phyloP scores from a whole-genome alignment of 2,329 filamentous ascomycete species.

The Metarhizium rileyi region DNA sequence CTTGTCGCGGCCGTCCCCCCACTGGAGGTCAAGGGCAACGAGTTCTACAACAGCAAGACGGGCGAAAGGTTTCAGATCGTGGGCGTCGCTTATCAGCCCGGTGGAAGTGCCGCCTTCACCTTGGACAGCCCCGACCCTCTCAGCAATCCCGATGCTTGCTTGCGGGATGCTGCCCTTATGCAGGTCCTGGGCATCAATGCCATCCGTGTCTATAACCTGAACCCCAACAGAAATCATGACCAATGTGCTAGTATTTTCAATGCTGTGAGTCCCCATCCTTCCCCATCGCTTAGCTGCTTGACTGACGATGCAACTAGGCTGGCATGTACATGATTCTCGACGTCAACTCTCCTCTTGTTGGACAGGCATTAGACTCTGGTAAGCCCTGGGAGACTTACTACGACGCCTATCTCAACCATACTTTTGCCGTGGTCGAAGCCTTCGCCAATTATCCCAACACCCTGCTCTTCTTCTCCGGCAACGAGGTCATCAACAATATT shows the following conservation, averaged over 20 bases:
- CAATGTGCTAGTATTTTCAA: conserved; percentile 60
- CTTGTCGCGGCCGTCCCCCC: conserved; percentile 46
- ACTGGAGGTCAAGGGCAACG: conserved; percentile 44
- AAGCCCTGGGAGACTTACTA: conserved; percentile 53
- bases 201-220: conserved; percentile 61
- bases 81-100: conserved; percentile 61
- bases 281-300: background rate
- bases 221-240: conserved; percentile 57
- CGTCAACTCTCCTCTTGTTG: conserved; percentile 54
- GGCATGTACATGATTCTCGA: conserved; percentile 62
- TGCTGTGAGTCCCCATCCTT: conserved; percentile 27
- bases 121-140: conserved; percentile 45
- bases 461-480: conserved; percentile 67
- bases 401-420: conserved; percentile 51
- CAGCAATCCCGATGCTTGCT: conserved; percentile 46
- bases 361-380: conserved; percentile 44
- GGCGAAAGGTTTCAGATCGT: conserved; percentile 56
- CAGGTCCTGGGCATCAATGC: conserved; percentile 56
- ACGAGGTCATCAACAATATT: conserved; percentile 65
- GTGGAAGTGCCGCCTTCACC: conserved; percentile 53
- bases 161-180: conserved; percentile 56
- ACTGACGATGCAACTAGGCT: conserved; percentile 25
- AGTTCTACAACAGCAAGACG: conserved; percentile 50
- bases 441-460: conserved; percentile 60
- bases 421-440: conserved; percentile 56